These are phyloP conservation scores for Labyrinthula sp. DNA, from an alignment of 352 stramenopile genomes.

Conservation along the genomic window DNA sequence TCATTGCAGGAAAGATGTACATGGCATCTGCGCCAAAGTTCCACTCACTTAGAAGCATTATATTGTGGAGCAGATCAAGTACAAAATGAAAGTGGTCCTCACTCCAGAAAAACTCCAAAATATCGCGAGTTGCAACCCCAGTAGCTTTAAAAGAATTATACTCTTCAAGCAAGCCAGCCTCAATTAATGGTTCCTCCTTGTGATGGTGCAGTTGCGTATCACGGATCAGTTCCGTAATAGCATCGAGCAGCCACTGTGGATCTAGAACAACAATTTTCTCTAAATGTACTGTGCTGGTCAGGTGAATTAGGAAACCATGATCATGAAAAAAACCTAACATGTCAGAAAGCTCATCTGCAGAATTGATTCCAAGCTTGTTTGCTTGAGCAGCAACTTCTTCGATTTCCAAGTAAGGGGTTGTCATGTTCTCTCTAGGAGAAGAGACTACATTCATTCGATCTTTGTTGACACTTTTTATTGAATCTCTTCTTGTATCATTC, in stretches of 20 bases:
- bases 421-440: no score
- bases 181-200: neutral
- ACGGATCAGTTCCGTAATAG: slow-evolving; percentile 2
- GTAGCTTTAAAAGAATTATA: slow-evolving; percentile 5
- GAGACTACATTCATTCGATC: no score
- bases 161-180: slow-evolving; percentile 1
- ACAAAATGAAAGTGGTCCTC: slow-evolving; percentile 22
- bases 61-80: slow-evolving; percentile 12
- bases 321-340: slow-evolving; percentile 25
- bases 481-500: no score
- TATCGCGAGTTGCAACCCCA: slow-evolving; percentile 6
- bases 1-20: neutral
- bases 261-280: slow-evolving; percentile 11
- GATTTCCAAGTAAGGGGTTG: no score
- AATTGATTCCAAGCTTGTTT: no score
- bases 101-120: slow-evolving; percentile 17
- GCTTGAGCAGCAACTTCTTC: no score
- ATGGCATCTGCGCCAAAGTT: neutral
- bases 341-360: slow-evolving; percentile 1
- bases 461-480: no score
- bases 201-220: slow-evolving; percentile 12
- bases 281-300: slow-evolving; percentile 8
- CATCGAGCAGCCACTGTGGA: slow-evolving; percentile 24
- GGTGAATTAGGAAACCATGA: slow-evolving; percentile 16
- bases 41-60: slow-evolving; percentile 23